Evolutionary conservation across 306 rosid genomes (phyloP).

Genomic region (Quercus engelmannii): DNA sequence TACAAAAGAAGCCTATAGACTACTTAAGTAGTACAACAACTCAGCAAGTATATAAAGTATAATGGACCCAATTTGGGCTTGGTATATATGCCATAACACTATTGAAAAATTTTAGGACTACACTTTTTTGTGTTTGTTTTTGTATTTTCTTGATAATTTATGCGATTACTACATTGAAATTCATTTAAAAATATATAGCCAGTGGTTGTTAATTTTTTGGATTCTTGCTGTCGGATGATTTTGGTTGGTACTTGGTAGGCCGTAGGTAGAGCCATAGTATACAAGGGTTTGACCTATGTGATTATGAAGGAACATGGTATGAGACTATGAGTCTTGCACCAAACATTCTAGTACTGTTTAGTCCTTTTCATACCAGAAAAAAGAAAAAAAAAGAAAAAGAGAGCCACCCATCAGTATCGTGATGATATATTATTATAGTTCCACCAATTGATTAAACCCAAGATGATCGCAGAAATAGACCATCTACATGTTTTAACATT

Average conservation of each 20-base stretch:
- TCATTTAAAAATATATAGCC: no score
- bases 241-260: conserved; percentile 93
- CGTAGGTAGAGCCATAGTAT: conserved; percentile 84
- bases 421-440: neutral
- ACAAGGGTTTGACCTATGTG: conserved; percentile 75
- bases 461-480: no score
- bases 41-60: no score
- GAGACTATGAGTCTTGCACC: neutral
- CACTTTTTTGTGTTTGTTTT: no score
- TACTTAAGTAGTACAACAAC: no score
- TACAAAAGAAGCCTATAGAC: no score
- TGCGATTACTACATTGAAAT: conserved; percentile 26
- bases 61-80: conserved; percentile 20
- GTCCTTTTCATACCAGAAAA: neutral
- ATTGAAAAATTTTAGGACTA: no score
- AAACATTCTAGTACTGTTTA: neutral
- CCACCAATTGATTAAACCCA: no score
- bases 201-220: neutral
- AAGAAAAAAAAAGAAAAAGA: neutral
- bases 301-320: conserved; percentile 69
- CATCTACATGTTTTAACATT: no score
- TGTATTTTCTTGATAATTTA: no score
- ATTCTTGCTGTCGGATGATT: conserved; percentile 4
- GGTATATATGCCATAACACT: conserved; percentile 31
- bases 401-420: no score